Conservation (phyloP, 257 asterid species). For the Salvia rosmarinus region DNA sequence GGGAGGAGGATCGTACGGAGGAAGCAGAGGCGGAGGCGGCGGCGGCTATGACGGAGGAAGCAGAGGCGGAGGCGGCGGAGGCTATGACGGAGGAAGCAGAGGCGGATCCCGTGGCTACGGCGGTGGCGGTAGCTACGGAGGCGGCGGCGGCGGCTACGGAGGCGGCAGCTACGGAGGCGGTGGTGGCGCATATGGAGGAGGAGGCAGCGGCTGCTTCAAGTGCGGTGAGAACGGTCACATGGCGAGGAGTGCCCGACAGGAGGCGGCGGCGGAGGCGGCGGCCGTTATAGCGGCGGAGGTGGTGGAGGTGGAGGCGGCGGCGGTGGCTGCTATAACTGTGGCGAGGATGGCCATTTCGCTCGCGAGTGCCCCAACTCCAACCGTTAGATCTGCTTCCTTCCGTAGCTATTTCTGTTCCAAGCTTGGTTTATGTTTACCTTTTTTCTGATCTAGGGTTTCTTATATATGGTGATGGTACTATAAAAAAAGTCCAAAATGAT, state of each 20-base stretch:
- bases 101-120: slow-evolving; percentile 32
- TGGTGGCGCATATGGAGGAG: too few relatives aligned
- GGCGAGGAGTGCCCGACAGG: slow-evolving; percentile 43
- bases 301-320: slow-evolving; percentile 40
- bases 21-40: slow-evolving; percentile 42
- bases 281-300: slow-evolving; percentile 22
- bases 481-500: neutral
- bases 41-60: slow-evolving; percentile 40
- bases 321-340: slow-evolving; percentile 46
- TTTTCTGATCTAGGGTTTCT: slow-evolving; percentile 22
- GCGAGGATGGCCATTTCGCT: slow-evolving; percentile 46
- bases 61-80: slow-evolving; percentile 34
- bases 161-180: slow-evolving; percentile 40
- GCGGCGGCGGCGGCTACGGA: slow-evolving; percentile 41
- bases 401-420: neutral
- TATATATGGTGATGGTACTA: slow-evolving; percentile 8
- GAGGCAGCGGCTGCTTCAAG: slow-evolving; percentile 40
- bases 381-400: slow-evolving; percentile 39
- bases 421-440: slow-evolving; percentile 6
- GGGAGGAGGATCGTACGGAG: slow-evolving; percentile 36
- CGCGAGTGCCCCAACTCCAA: slow-evolving; percentile 45
- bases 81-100: slow-evolving; percentile 36
- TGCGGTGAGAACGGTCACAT: slow-evolving; percentile 48
- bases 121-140: slow-evolving; percentile 36
- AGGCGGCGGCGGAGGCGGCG: slow-evolving; percentile 33